Percentiles rank a stretch among this genome's conserved stretches.
Evolutionary conservation across 225 moss, liverwort and hornwort genomes (phyloP).

Genomic region (Thuidium tamariscinum): DNA sequence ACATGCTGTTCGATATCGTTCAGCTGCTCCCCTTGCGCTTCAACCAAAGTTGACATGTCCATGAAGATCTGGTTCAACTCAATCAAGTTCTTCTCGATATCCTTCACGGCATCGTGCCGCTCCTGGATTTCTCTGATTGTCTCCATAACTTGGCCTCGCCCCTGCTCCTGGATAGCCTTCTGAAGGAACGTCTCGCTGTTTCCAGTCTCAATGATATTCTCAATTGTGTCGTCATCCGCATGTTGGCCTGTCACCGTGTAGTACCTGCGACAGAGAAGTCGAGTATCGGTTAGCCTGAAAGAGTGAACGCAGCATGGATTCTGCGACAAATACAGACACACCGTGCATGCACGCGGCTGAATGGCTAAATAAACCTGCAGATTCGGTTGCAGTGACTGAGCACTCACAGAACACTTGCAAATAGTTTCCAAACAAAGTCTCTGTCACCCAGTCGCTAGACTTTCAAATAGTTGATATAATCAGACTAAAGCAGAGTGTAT

Average conservation of each 20-base stretch:
- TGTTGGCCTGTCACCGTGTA: constrained; percentile 39
- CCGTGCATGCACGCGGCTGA: not conserved
- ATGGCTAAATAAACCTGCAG: not conserved
- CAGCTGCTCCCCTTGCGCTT: constrained; percentile 43
- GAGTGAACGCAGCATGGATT: not conserved
- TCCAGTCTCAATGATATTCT: constrained; percentile 38
- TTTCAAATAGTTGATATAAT: not conserved
- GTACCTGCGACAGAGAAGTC: constrained; percentile 8
- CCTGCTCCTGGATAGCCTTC: constrained; percentile 51
- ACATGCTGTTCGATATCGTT: constrained; percentile 40
- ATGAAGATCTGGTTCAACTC: constrained; percentile 45
- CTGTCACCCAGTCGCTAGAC: not conserved
- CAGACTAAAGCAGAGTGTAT: not conserved
- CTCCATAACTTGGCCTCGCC: constrained; percentile 43
- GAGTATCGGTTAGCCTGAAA: not conserved
- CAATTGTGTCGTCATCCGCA: constrained; percentile 43
- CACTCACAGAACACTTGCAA: not conserved
- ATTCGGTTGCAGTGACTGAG: not conserved
- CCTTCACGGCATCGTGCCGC: constrained; percentile 43
- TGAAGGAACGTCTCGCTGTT: constrained; percentile 42
- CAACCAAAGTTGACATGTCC: constrained; percentile 47
- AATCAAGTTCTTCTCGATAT: constrained; percentile 36
- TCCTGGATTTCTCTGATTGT: constrained; percentile 45
- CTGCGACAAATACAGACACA: not conserved
- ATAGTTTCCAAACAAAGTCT: not conserved